phyloP scores from a whole-genome alignment of 1,139 yeast species.

The Oligophagozyma castellii region DNA sequence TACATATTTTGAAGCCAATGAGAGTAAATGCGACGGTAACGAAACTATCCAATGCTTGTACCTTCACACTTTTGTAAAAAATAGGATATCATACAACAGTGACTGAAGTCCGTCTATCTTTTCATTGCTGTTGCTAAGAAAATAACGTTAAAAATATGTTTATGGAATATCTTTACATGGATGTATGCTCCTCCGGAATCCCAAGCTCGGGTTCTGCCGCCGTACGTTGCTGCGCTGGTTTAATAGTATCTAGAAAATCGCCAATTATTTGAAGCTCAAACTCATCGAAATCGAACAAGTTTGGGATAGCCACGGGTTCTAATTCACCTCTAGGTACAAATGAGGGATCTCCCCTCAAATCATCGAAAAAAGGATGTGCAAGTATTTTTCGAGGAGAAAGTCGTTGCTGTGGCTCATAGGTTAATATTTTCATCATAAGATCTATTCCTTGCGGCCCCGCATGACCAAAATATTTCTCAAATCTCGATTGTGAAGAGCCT shows the following conservation, averaged over 20 bases:
- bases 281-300: conserved; percentile 28
- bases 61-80: too few species aligned
- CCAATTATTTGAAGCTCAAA: conserved; percentile 30
- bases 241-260: conserved; percentile 21
- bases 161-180: too few species aligned
- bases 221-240: too few species aligned
- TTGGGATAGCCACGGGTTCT: conserved; percentile 27
- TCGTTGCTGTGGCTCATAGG: conserved; percentile 59
- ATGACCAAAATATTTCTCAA: conserved; percentile 53
- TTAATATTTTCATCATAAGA: conserved; percentile 51
- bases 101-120: too few species aligned
- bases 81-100: too few species aligned
- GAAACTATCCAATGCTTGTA: too few species aligned
- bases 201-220: too few species aligned
- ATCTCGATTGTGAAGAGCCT: conserved; percentile 45
- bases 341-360: conserved; percentile 40
- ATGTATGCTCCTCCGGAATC: too few species aligned
- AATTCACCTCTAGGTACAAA: conserved; percentile 43
- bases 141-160: too few species aligned
- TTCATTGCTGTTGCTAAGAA: too few species aligned
- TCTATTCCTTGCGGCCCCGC: conserved; percentile 63
- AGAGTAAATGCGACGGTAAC: too few species aligned
- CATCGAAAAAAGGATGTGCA: conserved; percentile 61
- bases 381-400: conserved; percentile 52
- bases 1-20: too few species aligned